A percentile compares a stretch with the other conserved stretches of the same genome.
Conservation (phyloP, 2,329 filamentous ascomycete genomes). For the Alternaria alternata region DNA sequence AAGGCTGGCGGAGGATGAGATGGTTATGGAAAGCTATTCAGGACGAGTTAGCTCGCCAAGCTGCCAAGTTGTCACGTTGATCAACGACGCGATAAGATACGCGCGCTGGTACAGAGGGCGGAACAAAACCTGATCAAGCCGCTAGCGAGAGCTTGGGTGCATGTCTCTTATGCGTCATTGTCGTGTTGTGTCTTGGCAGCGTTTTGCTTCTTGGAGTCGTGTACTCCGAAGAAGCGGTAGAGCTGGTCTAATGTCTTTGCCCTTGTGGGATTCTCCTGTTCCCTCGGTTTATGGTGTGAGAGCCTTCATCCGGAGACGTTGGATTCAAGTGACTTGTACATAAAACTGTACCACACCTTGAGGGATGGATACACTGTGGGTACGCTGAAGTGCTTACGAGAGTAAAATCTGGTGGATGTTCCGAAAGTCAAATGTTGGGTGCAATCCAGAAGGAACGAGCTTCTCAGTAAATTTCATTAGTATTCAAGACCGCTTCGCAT, state of each 20-base stretch:
- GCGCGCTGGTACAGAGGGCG: slow-evolving; percentile 10
- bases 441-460: not conserved
- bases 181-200: slow-evolving; percentile 7
- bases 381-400: not conserved
- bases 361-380: not conserved
- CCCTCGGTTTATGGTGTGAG: not conserved
- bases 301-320: not conserved
- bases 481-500: not conserved
- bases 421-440: not conserved
- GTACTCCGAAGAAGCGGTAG: not conserved
- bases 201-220: slow-evolving; percentile 14
- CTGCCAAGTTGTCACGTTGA: slow-evolving; percentile 33
- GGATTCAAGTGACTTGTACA: not conserved
- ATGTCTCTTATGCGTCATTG: slow-evolving; percentile 8
- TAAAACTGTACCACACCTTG: not conserved
- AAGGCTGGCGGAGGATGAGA: slow-evolving; percentile 14
- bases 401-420: not conserved
- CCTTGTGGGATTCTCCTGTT: not conserved
- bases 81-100: slow-evolving; percentile 22
- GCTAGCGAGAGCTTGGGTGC: not conserved
- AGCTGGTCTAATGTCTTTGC: not conserved
- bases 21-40: slow-evolving; percentile 14
- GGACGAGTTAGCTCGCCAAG: slow-evolving; percentile 29
- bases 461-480: not conserved
- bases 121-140: slow-evolving; percentile 11